Evolutionary conservation across 768 basidiomycete genomes (phyloP).

Genomic region (Mycena galericulata): DNA sequence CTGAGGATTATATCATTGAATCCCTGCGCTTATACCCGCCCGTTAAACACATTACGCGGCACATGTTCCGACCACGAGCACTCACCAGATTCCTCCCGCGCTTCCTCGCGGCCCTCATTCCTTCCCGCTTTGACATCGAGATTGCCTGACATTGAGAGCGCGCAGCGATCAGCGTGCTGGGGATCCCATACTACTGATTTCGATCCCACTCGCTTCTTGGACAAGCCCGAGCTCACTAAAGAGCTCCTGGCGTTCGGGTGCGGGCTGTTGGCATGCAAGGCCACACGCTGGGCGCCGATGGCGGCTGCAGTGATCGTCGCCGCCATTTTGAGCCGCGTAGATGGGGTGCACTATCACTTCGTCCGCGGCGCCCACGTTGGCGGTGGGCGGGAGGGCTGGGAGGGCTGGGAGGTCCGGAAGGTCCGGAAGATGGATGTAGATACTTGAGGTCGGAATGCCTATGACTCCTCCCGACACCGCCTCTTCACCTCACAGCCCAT

Average conservation of each 20-base stretch:
- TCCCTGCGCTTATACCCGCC: constrained; percentile 65
- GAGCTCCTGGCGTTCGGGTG: constrained; percentile 60
- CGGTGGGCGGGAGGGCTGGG: constrained; percentile 58
- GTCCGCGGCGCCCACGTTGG: constrained; percentile 48
- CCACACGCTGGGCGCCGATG: constrained; percentile 61
- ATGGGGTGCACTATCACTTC: constrained; percentile 43
- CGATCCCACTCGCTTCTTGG: constrained; percentile 54
- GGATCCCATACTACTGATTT: constrained; percentile 50
- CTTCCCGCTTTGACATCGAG: constrained; percentile 36
- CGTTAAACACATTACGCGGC: constrained; percentile 57
- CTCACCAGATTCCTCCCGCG: constrained; percentile 24
- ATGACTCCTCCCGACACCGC: too few species aligned
- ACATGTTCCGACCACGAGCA: background rate
- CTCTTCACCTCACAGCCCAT: too few species aligned
- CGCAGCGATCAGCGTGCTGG: constrained; percentile 54
- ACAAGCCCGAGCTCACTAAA: constrained; percentile 34
- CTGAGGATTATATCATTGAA: constrained; percentile 56
- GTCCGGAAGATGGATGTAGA: constrained; percentile 9
- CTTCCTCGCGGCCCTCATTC: constrained; percentile 9
- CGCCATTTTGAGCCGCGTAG: constrained; percentile 51
- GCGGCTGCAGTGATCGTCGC: constrained; percentile 63
- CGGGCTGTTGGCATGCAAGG: constrained; percentile 61
- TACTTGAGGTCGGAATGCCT: background rate
- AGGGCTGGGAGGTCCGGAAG: constrained; percentile 50
- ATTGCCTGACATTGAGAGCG: constrained; percentile 50